Percentiles rank a stretch among this genome's conserved stretches.
These are phyloP conservation scores for Aplosporella prunicola DNA, from an alignment of 2,329 filamentous ascomycete genomes.

Conservation along the genomic window DNA sequence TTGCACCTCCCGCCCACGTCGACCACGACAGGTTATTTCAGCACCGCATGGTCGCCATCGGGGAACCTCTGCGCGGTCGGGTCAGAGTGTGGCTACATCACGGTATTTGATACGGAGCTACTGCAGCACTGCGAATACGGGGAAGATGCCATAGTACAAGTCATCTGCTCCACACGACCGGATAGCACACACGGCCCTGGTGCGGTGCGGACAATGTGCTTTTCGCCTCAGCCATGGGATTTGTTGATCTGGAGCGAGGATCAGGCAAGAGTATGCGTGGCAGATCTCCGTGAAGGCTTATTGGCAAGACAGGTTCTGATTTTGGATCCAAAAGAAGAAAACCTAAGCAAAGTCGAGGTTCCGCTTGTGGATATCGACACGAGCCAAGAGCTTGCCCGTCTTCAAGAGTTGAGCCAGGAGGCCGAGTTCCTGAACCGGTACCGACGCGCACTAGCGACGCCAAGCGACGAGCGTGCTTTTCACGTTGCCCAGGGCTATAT, in stretches of 20 bases:
- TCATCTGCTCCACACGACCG: slow-evolving; percentile 69
- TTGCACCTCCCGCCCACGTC: slow-evolving; percentile 32
- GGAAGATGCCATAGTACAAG: slow-evolving; percentile 59
- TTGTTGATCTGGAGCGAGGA: slow-evolving; percentile 92
- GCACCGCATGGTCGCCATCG: slow-evolving; percentile 65
- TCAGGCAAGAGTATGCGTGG: slow-evolving; percentile 63
- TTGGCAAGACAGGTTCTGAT: slow-evolving; percentile 58
- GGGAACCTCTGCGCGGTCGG: slow-evolving; percentile 65
- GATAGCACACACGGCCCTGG: slow-evolving; percentile 52
- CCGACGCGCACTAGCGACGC: slow-evolving; percentile 24
- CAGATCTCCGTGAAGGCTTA: slow-evolving; percentile 61
- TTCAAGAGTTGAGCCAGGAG: slow-evolving; percentile 36
- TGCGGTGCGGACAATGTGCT: slow-evolving; percentile 82
- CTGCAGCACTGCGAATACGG: slow-evolving; percentile 32
- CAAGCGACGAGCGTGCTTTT: slow-evolving; percentile 19
- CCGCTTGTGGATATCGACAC: slow-evolving; percentile 34
- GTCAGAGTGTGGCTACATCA: slow-evolving; percentile 72
- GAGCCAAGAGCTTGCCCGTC: slow-evolving; percentile 27
- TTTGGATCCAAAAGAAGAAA: slow-evolving; percentile 49
- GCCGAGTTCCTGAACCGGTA: slow-evolving; percentile 36
- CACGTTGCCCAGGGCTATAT: no score
- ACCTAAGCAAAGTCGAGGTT: slow-evolving; percentile 48
- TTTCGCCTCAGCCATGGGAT: slow-evolving; percentile 82
- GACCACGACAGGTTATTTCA: slow-evolving; percentile 55
- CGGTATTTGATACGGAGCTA: slow-evolving; percentile 55